These are phyloP conservation scores for Calonectria honghensis DNA, from an alignment of 2,329 filamentous ascomycete genomes.

Conservation along the genomic window DNA sequence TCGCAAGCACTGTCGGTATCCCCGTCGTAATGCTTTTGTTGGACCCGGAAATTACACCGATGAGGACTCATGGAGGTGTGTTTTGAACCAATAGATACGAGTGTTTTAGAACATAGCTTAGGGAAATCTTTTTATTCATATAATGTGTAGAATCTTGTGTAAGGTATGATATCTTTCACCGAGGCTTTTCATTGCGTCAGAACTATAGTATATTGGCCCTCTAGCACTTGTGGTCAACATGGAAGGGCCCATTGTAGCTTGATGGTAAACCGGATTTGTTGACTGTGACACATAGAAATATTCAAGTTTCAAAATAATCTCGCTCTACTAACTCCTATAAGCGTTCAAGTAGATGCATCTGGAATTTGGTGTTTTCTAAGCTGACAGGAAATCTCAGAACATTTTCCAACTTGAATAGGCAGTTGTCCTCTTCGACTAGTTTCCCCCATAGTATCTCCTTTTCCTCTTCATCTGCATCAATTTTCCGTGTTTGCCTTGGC, in stretches of 20 bases:
- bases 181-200: too few relatives aligned
- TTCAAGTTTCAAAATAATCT: neutral
- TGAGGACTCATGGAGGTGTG: neutral
- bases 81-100: neutral
- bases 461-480: neutral
- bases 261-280: too few relatives aligned
- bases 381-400: conserved; percentile 9
- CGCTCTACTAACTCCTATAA: neutral
- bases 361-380: conserved; percentile 17
- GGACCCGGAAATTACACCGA: neutral
- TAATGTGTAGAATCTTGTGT: neutral
- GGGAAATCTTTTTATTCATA: neutral
- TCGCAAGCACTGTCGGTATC: neutral
- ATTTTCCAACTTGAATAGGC: neutral
- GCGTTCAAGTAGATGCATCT: conserved; percentile 11
- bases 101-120: neutral
- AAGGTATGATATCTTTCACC: neutral
- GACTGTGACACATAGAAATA: too few relatives aligned
- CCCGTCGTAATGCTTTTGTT: neutral
- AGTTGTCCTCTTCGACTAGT: neutral
- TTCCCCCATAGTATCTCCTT: conserved; percentile 6
- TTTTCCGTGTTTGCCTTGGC: neutral
- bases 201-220: too few relatives aligned
- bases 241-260: too few relatives aligned
- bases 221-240: too few relatives aligned